A percentile compares a stretch with the other conserved stretches of the same genome.
These are phyloP conservation scores for Leptographium galeiforme DNA, from an alignment of 2,329 filamentous ascomycete species.

Conservation along the genomic window DNA sequence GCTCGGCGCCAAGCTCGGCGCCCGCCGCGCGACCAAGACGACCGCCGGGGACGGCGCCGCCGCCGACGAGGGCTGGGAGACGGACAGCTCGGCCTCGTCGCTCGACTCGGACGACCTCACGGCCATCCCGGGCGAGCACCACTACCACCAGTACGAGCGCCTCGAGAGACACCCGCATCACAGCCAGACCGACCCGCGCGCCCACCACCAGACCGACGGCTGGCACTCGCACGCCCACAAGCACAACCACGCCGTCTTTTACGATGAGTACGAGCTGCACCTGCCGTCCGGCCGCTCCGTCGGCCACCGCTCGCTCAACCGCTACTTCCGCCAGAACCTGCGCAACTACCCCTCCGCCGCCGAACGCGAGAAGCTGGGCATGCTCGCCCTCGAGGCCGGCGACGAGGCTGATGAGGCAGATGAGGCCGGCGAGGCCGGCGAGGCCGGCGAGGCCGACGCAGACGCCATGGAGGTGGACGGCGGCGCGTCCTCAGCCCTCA, in stretches of 20 bases:
- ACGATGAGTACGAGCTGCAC: conserved; percentile 88
- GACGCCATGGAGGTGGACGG: neutral
- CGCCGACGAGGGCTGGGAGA: conserved; percentile 75
- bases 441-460: neutral
- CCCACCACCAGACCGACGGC: conserved; percentile 62
- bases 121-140: conserved; percentile 61
- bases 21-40: conserved; percentile 38
- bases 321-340: conserved; percentile 88
- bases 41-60: conserved; percentile 38
- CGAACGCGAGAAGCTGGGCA: conserved; percentile 29
- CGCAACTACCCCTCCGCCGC: conserved; percentile 67
- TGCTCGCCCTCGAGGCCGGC: conserved; percentile 9
- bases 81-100: conserved; percentile 80
- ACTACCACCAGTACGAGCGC: conserved; percentile 57
- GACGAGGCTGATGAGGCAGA: neutral
- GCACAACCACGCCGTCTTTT: conserved; percentile 61
- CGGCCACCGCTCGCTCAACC: conserved; percentile 75
- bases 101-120: conserved; percentile 75
- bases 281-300: conserved; percentile 80
- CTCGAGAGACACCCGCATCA: conserved; percentile 64
- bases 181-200: conserved; percentile 54
- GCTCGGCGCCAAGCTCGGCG: conserved; percentile 54
- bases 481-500: neutral
- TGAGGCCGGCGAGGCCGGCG: neutral
- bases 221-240: conserved; percentile 77